A percentile compares a stretch with the other conserved stretches of the same genome.
phyloP scores from a whole-genome alignment of 2,329 filamentous ascomycete species.

The Colletotrichum tropicale region DNA sequence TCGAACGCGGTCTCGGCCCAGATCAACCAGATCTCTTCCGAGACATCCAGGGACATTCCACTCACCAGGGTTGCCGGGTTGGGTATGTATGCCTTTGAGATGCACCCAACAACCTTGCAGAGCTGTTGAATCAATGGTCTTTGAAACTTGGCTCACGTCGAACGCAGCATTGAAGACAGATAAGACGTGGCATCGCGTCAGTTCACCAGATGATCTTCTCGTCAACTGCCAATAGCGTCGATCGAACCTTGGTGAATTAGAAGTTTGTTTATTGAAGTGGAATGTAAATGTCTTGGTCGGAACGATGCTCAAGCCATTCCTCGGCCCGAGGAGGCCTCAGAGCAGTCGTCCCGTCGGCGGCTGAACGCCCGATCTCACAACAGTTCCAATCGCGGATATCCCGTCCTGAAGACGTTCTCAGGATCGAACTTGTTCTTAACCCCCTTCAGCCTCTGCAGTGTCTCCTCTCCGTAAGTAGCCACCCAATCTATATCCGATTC shows the following conservation, averaged over 20 bases:
- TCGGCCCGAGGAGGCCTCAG: background rate
- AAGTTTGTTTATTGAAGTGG: background rate
- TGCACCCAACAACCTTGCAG: background rate
- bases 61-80: background rate
- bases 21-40: background rate
- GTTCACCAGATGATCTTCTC: background rate
- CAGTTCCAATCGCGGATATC: background rate
- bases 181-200: background rate
- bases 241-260: background rate
- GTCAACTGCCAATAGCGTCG: background rate
- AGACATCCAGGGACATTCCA: background rate
- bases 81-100: background rate
- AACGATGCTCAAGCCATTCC: background rate
- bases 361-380: background rate
- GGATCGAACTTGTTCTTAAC: conserved; percentile 20
- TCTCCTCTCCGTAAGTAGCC: conserved; percentile 31
- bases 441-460: conserved; percentile 22
- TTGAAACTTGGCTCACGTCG: background rate
- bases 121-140: background rate
- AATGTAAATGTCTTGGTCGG: background rate
- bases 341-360: background rate
- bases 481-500: conserved; percentile 25
- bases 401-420: conserved; percentile 12
- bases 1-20: background rate
- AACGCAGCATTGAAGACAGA: background rate